These are phyloP conservation scores for Arabis alpina DNA, from an alignment of 345 rosid genomes.

Conservation along the genomic window DNA sequence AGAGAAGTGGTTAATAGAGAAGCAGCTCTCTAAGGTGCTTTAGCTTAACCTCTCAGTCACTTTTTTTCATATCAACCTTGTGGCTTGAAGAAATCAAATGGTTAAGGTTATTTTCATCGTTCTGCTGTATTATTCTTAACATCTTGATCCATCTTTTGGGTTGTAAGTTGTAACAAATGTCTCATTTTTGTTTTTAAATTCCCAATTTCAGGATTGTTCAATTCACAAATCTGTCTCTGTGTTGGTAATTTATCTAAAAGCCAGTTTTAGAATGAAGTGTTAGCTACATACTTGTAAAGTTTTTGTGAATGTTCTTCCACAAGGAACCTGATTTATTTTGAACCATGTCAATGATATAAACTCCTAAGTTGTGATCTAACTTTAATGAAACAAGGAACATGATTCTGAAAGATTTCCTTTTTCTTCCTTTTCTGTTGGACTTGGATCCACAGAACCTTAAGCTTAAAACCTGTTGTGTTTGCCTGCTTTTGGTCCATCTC, in stretches of 20 bases:
- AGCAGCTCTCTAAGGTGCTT: slow-evolving; percentile 1
- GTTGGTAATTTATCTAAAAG: background rate
- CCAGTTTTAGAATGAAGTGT: background rate
- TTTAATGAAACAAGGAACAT: too few relatives aligned
- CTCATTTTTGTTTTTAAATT: background rate
- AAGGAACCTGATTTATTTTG: too few relatives aligned
- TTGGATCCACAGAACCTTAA: slow-evolving; percentile 1
- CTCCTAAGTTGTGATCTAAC: too few relatives aligned
- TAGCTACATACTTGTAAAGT: too few relatives aligned
- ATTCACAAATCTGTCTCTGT: background rate
- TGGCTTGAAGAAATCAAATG: slow-evolving; percentile 9
- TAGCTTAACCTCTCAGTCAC: background rate
- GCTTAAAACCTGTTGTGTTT: background rate
- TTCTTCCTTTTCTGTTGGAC: background rate
- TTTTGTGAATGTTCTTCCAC: too few relatives aligned
- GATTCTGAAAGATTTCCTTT: too few relatives aligned
- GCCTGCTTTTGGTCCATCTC: slow-evolving; percentile 5
- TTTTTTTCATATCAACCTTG: slow-evolving; percentile 2
- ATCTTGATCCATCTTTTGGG: slow-evolving; percentile 10
- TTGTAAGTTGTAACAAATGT: slow-evolving; percentile 20
- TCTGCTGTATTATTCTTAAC: slow-evolving; percentile 20
- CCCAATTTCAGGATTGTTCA: background rate
- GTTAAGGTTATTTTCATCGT: background rate
- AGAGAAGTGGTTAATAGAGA: slow-evolving; percentile 4
- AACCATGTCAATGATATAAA: too few relatives aligned